phyloP scores from a whole-genome alignment of 176 grass and related monocot species.

The Tuctoria greenei region DNA sequence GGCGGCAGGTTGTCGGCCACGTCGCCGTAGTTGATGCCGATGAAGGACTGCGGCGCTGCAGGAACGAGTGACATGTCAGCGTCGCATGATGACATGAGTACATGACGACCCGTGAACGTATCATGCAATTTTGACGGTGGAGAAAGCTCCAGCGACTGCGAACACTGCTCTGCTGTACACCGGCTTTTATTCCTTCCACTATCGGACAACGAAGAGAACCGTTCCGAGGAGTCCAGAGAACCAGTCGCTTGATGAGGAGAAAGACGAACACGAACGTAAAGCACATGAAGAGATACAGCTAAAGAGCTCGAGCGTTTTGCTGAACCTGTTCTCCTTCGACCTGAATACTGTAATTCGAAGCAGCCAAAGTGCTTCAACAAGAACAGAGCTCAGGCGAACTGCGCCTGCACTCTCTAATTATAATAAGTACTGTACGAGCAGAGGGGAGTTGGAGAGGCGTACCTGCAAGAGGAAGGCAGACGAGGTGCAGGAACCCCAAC shows the following conservation, averaged over 20 bases:
- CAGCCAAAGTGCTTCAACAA: background rate
- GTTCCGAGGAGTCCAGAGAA: background rate
- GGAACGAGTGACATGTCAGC: background rate
- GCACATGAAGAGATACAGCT: background rate
- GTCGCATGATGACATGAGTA: constrained; percentile 20
- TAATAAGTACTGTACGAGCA: no score
- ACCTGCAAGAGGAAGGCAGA: constrained; percentile 32
- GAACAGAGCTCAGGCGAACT: background rate
- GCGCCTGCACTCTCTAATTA: background rate
- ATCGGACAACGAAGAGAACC: background rate
- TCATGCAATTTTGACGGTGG: background rate
- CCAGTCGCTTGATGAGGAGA: background rate
- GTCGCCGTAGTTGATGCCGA: constrained; percentile 94
- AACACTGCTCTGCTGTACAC: background rate
- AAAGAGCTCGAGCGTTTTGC: background rate
- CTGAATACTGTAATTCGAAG: no score
- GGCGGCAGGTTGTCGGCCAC: constrained; percentile 90
- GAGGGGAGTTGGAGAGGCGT: background rate
- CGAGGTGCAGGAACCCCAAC: constrained; percentile 15
- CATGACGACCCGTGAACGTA: background rate
- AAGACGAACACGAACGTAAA: background rate
- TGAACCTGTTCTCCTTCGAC: background rate
- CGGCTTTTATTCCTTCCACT: constrained; percentile 3
- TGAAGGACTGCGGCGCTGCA: constrained; percentile 69
- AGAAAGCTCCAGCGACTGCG: constrained; percentile 4